Evolutionary conservation across 257 asterid genomes (phyloP).

Genomic region (Solanum ossicruentum): DNA sequence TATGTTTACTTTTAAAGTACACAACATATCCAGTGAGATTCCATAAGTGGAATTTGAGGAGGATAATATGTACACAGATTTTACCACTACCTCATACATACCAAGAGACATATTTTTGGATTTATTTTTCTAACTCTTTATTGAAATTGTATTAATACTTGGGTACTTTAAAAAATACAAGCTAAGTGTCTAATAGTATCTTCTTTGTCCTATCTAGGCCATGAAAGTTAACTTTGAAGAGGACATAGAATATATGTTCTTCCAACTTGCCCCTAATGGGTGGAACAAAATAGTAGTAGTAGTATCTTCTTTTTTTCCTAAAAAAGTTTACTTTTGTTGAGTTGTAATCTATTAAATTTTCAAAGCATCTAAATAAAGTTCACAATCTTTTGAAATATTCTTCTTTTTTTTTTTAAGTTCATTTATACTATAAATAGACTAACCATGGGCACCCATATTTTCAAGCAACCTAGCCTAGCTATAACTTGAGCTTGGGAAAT

Average conservation of each 20-base stretch:
- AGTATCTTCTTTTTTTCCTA: not conserved
- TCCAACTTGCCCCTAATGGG: not conserved
- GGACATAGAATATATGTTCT: not conserved
- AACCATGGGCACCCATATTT: not conserved
- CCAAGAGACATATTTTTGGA: too few species aligned
- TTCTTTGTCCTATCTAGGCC: too few species aligned
- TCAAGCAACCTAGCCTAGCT: not conserved
- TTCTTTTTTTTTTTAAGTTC: not conserved
- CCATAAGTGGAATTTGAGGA: too few species aligned
- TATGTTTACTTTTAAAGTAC: too few species aligned
- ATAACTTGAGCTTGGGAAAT: not conserved
- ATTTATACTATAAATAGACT: not conserved
- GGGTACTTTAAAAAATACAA: not conserved
- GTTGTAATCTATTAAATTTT: not conserved
- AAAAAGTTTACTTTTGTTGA: not conserved
- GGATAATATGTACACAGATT: too few species aligned
- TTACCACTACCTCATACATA: too few species aligned
- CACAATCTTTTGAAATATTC: not conserved
- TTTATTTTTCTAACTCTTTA: not conserved
- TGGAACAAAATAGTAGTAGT: not conserved
- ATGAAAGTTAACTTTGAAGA: not conserved
- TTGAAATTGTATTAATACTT: not conserved
- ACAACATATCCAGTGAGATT: too few species aligned
- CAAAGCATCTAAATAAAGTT: not conserved
- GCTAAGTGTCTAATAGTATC: not conserved